Conservation (phyloP, 2,329 filamentous ascomycete species). For the Pyrenophora graminea region DNA sequence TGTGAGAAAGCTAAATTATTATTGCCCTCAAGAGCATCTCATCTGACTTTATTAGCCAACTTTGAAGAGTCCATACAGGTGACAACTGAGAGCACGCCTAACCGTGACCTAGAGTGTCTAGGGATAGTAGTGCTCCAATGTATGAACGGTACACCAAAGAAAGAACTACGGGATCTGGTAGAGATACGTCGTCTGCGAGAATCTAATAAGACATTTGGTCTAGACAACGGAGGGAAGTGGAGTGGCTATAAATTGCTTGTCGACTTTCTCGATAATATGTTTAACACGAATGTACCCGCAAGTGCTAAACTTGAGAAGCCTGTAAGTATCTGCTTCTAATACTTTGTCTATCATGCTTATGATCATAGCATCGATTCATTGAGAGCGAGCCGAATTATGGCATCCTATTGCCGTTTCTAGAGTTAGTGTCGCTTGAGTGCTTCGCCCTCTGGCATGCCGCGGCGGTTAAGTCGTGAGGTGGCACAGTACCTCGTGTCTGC, state of each 20-base stretch:
- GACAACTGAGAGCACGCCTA: background rate
- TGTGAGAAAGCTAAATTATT: background rate
- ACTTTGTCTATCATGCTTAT: background rate
- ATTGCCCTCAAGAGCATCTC: background rate
- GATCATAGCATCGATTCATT: background rate
- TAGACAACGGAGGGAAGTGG: background rate
- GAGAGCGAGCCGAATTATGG: background rate
- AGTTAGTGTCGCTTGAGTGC: background rate
- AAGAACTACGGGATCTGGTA: background rate
- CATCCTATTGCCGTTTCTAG: constrained; percentile 5
- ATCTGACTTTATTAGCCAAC: background rate
- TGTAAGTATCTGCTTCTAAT: background rate
- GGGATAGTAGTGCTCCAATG: background rate
- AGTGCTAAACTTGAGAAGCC: too few species aligned
- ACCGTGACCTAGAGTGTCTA: background rate
- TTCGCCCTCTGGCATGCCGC: constrained; percentile 1
- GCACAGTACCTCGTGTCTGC: too few species aligned
- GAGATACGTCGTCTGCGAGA: background rate
- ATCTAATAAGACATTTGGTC: background rate
- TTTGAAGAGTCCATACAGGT: background rate
- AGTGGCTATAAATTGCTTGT: constrained; percentile 2
- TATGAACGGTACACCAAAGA: constrained; percentile 1
- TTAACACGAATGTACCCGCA: too few species aligned
- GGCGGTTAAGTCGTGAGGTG: background rate
- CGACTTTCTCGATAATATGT: constrained; percentile 2